Base-by-base conservation (phyloP, 257 asterid genomes). In the Ajuga chamaepitys region DNA sequence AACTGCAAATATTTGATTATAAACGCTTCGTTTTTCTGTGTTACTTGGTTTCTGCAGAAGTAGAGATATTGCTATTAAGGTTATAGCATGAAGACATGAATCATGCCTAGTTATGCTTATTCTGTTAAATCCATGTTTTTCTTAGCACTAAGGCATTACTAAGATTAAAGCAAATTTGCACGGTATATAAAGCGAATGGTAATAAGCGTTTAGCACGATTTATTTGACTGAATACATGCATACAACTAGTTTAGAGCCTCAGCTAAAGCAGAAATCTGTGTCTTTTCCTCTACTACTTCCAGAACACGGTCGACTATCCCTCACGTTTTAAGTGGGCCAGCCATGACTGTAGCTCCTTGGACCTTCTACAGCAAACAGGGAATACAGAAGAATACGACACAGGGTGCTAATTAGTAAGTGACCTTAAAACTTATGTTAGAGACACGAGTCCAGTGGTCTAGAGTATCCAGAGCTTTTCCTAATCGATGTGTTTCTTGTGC, bases 401-500 rank as follows among this genome's bases (percentile, higher is more conserved):
- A 7, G 47, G 1, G 5, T 41, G 59, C 24, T 32, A 38, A 32
- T 37, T 51, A 34, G 9, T 13, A 42, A 51, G 52, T 52, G 14
- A 41, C 3, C 45, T n/a, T 57, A 48, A n/a, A 60, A 38, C 75
- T 46, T 76, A 76, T 83, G 42, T 37, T 77, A 14, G 84, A 79
- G 60, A 77, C 42, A 18, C 24, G 46, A 67, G 30, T 64, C 87
- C 90, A 84, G 32, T 64, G 24, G 28, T 77, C 37, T n/a, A 84
- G 85, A 38, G 81, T 79, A 62, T 64, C 35, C 60, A 79, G 48
- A 57, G 81, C 85, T 74, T 76, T 84, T 59, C 87, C 89, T 1
- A 73, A 78, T 64, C 12, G 67, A 57, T 84, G 89, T 35, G 83
- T 75, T 47, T 56, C 58, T 25, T 80, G 81, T 20, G 89, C 87